Base-by-base conservation (phyloP, 495 filamentous ascomycete species). In the Hypoxylon lenormandii region DNA sequence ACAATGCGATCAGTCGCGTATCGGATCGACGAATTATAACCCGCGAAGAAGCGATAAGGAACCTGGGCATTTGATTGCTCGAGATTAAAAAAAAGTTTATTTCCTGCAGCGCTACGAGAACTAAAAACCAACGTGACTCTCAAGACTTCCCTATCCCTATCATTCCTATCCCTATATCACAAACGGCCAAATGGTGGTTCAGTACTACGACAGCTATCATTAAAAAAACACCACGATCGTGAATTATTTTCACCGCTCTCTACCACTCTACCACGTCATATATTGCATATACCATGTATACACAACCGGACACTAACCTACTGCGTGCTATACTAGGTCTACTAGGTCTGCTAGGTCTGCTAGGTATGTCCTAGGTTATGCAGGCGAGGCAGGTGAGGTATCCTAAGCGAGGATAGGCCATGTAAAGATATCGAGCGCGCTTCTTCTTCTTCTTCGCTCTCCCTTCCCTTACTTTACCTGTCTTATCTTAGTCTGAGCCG, bases 1-100 rank as follows among this genome's bases (percentile, higher is more conserved):
- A 66, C 60, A 30, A 62, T 62, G 68, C 68, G 68, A 66, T 63
- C 68, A 71, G 48, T 66, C 68, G 51, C 56, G 56, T 66, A 71
- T 62, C 62, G 56, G 68, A 71, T 66, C 68, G 62, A 51, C 68
- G 52, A 59, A 60, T 66, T 51, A 66, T 43, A 53, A 50, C 51
- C 56, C 61, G 47, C 51, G 49, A 26, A 57, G 59, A 62, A 22
- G 50, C 56, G 68, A 71, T 71, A 71, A 71, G 68, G 19, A 59
- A 64, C 42, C 40, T 26, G 40, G 26, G 6, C 42, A 37, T 28
- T 38, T 60, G 66, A 70, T 60, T 56, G 60, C 60, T 49, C 16
- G 53, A 40, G 11, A 54, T 19, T 55, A n/a, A 11, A 46, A n/a
- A 11, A 46, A 16, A 51, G 30, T 23, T 33, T 61, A 33, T 46